Base-by-base conservation (phyloP, 2,329 filamentous ascomycete genomes). In the Stemphylium lycopersici region DNA sequence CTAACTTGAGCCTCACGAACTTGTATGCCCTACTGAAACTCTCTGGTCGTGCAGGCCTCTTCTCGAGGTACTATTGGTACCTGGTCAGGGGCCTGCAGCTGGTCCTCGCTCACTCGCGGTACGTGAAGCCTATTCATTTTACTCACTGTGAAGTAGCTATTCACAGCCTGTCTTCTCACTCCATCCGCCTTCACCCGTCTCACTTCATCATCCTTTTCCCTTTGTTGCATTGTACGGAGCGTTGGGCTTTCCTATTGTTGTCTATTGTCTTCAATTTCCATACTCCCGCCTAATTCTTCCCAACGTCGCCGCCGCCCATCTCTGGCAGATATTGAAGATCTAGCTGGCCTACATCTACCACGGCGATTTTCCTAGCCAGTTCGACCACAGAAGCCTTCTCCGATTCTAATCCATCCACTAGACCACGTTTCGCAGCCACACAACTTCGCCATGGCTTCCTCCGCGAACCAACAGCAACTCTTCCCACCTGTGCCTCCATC, bases 401-500 rank as follows among this genome's bases (percentile, higher is more conserved):
- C 48, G 36, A 52, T 47, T 65, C 73, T 76, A 73, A 74, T 71
- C 63, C 66, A 36, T 40, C 48, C 38, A 40, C 40, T 56, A 74
- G 69, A 71, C 71, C 68, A 58, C 60, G 66, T 59, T 69, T 69
- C 66, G 55, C 59, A 65, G 54, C 56, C 58, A 68, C 61, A 56
- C 61, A 53, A 46, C 41, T 66, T 68, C 63, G 61, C 45, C 49
- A 81, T 81, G 78, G 75, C 78, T 76, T 77, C 77, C 74, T 73
- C 79, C 75, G 76, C 76, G 76, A 79, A 79, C 74, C 80, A 79
- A 79, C 80, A 80, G 79, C 78, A 80, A 74, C 69, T 74, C 76
- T 81, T 82, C 76, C 77, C 80, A 74, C 77, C 79, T 77, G 78
- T 80, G 74, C 80, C 80, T 81, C 80, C 81, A 78, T 81, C 81